Evolutionary conservation across 495 filamentous ascomycete species (phyloP), one percentile per base, ranked within the genome.

Genomic region (Neurospora tetrasperma): DNA sequence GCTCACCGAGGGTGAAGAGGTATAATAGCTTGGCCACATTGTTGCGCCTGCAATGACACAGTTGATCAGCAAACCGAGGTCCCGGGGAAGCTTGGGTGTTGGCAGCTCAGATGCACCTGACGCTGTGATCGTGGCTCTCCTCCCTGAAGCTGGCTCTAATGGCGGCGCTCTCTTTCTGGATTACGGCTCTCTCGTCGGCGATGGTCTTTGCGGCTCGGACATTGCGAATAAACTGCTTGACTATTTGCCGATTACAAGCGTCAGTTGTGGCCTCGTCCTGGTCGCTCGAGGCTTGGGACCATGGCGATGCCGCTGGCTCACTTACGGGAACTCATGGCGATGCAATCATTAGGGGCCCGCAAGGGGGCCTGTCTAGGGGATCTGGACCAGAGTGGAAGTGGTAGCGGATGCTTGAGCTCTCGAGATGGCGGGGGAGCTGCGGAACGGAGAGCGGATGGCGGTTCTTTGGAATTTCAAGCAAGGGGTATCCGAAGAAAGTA

Each of bases 161-260:
- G 68, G 94, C 92, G 71, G 96, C 96, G 83, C 96, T 98, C 85
- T 99, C 96, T 82, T 99, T 99, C 78, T 98, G 96, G 73, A 99
- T 96, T 38, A 98, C 96, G 35, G 94, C 94, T 77, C 96, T 90
- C 86, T 99, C 96, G 83, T 99, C 96, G 79, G 96, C 96, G 79
- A 99, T 96, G 41, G 96, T 99, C 87, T 99, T 99, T 70, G 96
- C 93, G 62, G 95, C 94, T 79, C 96, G 93, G 76, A 99, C 96
- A 85, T 97, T 97, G 80, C 96, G 94, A 83, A 99, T 99, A 85
- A 99, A 99, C 86, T 98, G 95, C 85, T 99, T 99, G 81, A 99
- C 95, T 98, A 77, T 42, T 76, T 54, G 73, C 74, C 40, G 6
- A 16, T 18, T 27, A 59, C 16, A 39, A n/a, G 42, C 2, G 40